Evolutionary conservation across 176 grass and related monocot genomes (phyloP).

Genomic region (Cenchrus americanus): DNA sequence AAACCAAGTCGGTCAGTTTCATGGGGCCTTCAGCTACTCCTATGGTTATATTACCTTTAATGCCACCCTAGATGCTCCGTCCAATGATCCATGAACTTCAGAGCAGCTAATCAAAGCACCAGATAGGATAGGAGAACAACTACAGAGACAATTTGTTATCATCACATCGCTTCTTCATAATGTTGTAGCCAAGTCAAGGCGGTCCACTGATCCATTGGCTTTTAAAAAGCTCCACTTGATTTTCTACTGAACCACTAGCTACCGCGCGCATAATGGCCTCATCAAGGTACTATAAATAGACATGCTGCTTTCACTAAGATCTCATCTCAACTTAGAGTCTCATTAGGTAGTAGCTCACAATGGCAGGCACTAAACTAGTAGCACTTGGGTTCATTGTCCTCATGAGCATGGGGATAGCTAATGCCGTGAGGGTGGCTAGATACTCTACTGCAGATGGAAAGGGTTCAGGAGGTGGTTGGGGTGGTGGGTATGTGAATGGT

Average conservation of each 20-base stretch:
- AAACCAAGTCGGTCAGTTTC: background rate
- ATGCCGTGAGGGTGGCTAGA: slow-evolving; percentile 37
- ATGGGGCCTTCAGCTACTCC: background rate
- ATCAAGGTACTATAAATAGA: no score
- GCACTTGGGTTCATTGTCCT: slow-evolving; percentile 40
- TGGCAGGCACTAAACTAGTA: slow-evolving; percentile 41
- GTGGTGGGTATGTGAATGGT: slow-evolving; percentile 36
- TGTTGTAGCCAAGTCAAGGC: background rate
- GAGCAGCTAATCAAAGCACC: background rate
- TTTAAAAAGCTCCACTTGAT: no score
- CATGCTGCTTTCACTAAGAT: no score
- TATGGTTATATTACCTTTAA: background rate
- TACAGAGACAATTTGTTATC: background rate
- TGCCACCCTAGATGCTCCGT: no score
- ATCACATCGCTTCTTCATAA: background rate
- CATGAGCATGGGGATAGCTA: slow-evolving; percentile 37
- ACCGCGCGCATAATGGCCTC: no score
- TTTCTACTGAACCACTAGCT: no score
- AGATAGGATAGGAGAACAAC: background rate
- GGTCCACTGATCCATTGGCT: background rate
- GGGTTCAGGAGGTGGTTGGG: background rate
- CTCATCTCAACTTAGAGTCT: no score
- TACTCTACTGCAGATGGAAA: slow-evolving; percentile 30
- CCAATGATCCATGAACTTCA: background rate
- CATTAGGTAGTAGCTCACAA: background rate